A percentile compares a stretch with the other conserved stretches of the same genome.
Conservation (phyloP, 805 yeast species). For the Candida andamanensis region DNA sequence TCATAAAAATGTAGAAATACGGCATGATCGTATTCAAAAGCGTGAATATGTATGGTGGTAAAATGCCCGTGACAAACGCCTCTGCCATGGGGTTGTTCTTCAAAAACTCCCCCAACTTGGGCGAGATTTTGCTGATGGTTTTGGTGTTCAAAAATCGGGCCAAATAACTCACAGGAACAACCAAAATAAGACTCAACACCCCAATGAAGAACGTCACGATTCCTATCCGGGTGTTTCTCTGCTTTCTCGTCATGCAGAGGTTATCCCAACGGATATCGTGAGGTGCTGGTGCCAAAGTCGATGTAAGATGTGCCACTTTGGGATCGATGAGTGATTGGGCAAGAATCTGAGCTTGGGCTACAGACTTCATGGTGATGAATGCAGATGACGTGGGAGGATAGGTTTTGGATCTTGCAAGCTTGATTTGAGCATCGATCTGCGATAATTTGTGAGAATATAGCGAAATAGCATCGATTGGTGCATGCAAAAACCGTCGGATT, state of each 20-base stretch:
- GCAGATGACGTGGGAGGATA: constrained; percentile 87
- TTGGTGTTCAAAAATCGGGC: constrained; percentile 78
- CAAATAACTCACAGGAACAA: constrained; percentile 78
- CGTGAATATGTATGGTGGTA: constrained; percentile 90
- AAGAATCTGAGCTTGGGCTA: constrained; percentile 92
- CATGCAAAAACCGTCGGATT: constrained; percentile 19
- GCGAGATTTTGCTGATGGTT: constrained; percentile 77
- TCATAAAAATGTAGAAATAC: constrained; percentile 76
- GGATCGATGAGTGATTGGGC: constrained; percentile 96
- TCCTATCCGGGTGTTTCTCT: constrained; percentile 61
- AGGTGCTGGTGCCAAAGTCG: constrained; percentile 91
- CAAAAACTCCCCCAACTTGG: constrained; percentile 67
- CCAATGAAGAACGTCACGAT: constrained; percentile 64
- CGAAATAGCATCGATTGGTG: constrained; percentile 83
- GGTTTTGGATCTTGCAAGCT: constrained; percentile 57
- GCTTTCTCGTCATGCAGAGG: constrained; percentile 71
- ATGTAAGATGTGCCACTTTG: constrained; percentile 73
- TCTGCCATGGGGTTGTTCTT: constrained; percentile 65
- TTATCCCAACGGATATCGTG: constrained; percentile 93
- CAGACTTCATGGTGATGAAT: constrained; percentile 90
- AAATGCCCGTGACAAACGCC: constrained; percentile 75
- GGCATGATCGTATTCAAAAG: constrained; percentile 80
- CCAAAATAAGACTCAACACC: constrained; percentile 62
- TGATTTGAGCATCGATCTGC: constrained; percentile 65
- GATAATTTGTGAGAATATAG: constrained; percentile 65